Percentiles rank a stretch among this genome's conserved stretches.
Conservation (phyloP, 495 filamentous ascomycete species). For the Xylaria venustula region DNA sequence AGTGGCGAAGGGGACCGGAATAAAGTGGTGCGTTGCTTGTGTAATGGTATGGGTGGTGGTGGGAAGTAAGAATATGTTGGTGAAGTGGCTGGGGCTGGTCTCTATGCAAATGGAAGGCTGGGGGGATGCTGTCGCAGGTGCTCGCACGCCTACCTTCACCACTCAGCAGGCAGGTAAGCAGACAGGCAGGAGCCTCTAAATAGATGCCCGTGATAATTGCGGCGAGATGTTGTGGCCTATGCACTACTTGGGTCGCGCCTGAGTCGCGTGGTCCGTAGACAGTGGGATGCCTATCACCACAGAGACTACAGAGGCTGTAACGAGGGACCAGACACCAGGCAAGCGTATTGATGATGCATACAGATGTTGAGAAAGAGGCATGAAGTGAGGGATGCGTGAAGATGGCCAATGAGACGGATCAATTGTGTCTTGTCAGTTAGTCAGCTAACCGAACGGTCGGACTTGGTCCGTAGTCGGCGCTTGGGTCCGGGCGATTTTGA, state of each 20-base stretch:
- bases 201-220: too few species aligned
- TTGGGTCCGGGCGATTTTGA: background rate
- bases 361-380: background rate
- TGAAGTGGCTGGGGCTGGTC: background rate
- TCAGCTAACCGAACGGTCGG: background rate
- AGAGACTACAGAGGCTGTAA: background rate
- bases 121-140: conserved; percentile 1
- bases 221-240: background rate
- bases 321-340: too few species aligned
- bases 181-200: background rate
- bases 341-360: background rate
- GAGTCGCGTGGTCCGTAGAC: background rate
- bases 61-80: background rate
- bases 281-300: background rate
- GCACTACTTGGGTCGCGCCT: background rate
- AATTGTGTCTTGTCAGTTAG: background rate
- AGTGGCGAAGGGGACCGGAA: too few species aligned
- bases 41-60: too few species aligned
- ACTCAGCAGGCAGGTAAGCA: too few species aligned
- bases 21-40: too few species aligned
- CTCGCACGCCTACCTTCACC: background rate
- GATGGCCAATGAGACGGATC: background rate
- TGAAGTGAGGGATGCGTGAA: background rate
- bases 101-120: background rate
- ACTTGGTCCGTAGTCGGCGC: conserved; percentile 12